Conservation (phyloP, 164 flowering plant genomes). For the Chloranthus sessilifolius region DNA sequence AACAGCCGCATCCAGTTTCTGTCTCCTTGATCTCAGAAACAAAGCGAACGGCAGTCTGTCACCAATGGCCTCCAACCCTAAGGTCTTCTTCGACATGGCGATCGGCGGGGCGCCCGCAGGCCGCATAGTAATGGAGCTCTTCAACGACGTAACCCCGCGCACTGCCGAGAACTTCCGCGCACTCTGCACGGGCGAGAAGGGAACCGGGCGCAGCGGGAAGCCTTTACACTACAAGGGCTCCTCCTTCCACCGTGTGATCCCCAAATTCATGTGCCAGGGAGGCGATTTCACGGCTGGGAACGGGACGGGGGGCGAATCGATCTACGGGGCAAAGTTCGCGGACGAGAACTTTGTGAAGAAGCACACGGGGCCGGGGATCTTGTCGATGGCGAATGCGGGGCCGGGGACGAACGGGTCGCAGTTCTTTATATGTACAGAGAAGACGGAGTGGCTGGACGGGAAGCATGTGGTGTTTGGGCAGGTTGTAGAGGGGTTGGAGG, state of each 20-base stretch:
- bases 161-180: slow-evolving; percentile 47
- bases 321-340: slow-evolving; percentile 58
- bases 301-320: slow-evolving; percentile 81
- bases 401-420: slow-evolving; percentile 57
- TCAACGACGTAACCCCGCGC: slow-evolving; percentile 22
- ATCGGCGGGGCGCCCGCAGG: slow-evolving; percentile 29
- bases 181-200: slow-evolving; percentile 43
- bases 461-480: slow-evolving; percentile 63
- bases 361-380: slow-evolving; percentile 64
- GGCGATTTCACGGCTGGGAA: slow-evolving; percentile 77
- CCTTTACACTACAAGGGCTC: slow-evolving; percentile 82
- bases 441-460: slow-evolving; percentile 60
- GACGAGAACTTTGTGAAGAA: slow-evolving; percentile 67
- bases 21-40: too few species aligned
- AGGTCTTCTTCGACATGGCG: slow-evolving; percentile 35
- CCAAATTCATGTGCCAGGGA: slow-evolving; percentile 70
- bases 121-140: slow-evolving; percentile 39
- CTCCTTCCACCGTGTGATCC: slow-evolving; percentile 71
- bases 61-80: slow-evolving; percentile 39
- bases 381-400: slow-evolving; percentile 61
- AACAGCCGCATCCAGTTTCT: too few species aligned
- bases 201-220: slow-evolving; percentile 51
- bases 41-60: too few species aligned
- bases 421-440: slow-evolving; percentile 51
- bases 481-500: slow-evolving; percentile 52